Evolutionary conservation across 73 alveolate species (phyloP).

Genomic region (Effrenium voratum): DNA sequence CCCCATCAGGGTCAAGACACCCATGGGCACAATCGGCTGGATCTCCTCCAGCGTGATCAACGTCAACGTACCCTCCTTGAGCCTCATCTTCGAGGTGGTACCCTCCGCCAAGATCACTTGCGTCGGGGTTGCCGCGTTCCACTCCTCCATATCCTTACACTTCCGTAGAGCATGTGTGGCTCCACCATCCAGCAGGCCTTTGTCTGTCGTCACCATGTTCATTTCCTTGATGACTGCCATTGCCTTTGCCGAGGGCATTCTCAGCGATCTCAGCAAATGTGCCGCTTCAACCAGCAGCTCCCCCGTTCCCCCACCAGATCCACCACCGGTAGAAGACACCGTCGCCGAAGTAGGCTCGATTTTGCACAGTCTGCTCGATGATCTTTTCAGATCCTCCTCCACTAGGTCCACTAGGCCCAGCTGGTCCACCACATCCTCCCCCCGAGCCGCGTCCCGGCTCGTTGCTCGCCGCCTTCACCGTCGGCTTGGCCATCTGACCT

Average conservation of each 20-base stretch:
- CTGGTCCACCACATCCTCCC: too few species aligned
- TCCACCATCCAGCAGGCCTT: neutral
- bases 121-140: neutral
- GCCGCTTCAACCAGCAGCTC: neutral
- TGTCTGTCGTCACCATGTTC: neutral
- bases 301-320: too few species aligned
- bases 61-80: neutral
- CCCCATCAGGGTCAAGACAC: neutral
- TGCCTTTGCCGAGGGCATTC: neutral
- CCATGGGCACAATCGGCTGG: slow-evolving; percentile 2
- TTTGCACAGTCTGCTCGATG: too few species aligned
- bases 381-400: too few species aligned
- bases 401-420: too few species aligned
- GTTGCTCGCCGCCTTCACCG: too few species aligned
- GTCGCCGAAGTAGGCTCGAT: too few species aligned
- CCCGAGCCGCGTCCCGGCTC: too few species aligned
- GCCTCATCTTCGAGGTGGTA: neutral
- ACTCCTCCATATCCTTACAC: neutral
- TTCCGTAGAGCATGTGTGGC: neutral
- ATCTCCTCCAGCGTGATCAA: neutral
- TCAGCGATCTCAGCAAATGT: neutral
- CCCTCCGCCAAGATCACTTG: neutral
- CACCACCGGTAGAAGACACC: too few species aligned
- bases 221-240: neutral
- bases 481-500: too few species aligned